Base-by-base conservation (phyloP, 2,329 filamentous ascomycete genomes). In the Colletotrichum gigasporum region DNA sequence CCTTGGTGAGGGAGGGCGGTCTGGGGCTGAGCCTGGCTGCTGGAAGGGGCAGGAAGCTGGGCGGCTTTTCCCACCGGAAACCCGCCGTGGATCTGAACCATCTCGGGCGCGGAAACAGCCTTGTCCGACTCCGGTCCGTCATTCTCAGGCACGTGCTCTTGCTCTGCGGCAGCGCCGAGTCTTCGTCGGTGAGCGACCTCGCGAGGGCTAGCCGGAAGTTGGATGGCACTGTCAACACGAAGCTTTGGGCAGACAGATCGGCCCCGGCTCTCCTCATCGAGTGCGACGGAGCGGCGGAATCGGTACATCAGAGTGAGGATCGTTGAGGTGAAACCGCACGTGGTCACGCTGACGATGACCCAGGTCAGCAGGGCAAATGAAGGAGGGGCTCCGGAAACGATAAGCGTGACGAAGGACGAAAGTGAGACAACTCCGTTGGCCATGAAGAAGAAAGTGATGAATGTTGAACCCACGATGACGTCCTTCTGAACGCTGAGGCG, bases 251-350 rank as follows among this genome's bases (percentile, higher is more conserved):
- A 18, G 5, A 8, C 16, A 3, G 56, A 44, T 0, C 42, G 48
- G 30, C 34, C 28, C 30, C 50, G 20, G 34, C n/a, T 35, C 62
- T 65, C 62, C 4, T 65, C 62, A 34, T 65, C 62, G 12, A 20
- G 5, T n/a, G 12, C 7, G 16, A 54, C 56, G 28, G 22, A 35
- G 3, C 18, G 35, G 12, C 62, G 62, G n/a, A 61, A 64, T 2
- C 42, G 42, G 30, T n/a, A 12, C 62, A 65, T 65, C 20, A 54
- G 41, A 2, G 9, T 22, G 14, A 54, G 4, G 6, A 54, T 37
- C 5, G 24, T 41, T 8, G 14, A 5, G 16, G 62, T 39, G 57
- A 62, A 65, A 14, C 18, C 22, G 26, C 11, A 48, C 3, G 51
- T 53, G 28, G 16, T 50, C 5, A 55, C 9, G 41, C 62, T 55